These are phyloP conservation scores for Leccinum griseonigrum DNA, from an alignment of 1,284 basidiomycete species.

Conservation along the genomic window DNA sequence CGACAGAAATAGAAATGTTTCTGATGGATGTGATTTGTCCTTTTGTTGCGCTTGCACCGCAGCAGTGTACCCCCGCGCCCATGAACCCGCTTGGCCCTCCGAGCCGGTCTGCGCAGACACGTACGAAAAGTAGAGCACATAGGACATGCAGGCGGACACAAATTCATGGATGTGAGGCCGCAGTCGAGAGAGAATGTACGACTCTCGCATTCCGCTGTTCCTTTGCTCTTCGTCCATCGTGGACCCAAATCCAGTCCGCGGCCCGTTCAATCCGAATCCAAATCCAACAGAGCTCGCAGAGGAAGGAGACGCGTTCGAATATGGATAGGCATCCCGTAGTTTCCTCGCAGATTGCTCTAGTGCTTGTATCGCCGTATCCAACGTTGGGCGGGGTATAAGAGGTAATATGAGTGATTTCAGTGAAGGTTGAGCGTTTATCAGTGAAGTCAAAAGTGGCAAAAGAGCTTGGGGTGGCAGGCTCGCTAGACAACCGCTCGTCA, in stretches of 20 bases:
- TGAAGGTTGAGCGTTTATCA: constrained; percentile 62
- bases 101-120: constrained; percentile 33
- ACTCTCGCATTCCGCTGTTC: constrained; percentile 61
- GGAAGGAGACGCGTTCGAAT: constrained; percentile 52
- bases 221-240: constrained; percentile 29
- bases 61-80: constrained; percentile 39
- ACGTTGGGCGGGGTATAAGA: constrained; percentile 74
- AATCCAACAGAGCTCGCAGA: constrained; percentile 46
- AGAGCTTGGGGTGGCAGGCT: constrained; percentile 71
- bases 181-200: constrained; percentile 72
- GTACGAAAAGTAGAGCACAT: constrained; percentile 79
- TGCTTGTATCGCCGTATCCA: constrained; percentile 70
- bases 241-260: constrained; percentile 24
- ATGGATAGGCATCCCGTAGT: constrained; percentile 76
- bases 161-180: constrained; percentile 73
- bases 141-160: constrained; percentile 69
- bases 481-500: constrained; percentile 41
- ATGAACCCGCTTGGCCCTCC: constrained; percentile 24
- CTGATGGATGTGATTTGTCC: constrained; percentile 64
- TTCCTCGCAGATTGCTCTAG: constrained; percentile 65
- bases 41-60: constrained; percentile 50
- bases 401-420: constrained; percentile 67
- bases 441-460: constrained; percentile 64
- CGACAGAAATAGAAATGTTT: constrained; percentile 69
- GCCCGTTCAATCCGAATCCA: constrained; percentile 39